phyloP scores from a whole-genome alignment of 2,329 filamentous ascomycete species.

The Neonectria faginata region DNA sequence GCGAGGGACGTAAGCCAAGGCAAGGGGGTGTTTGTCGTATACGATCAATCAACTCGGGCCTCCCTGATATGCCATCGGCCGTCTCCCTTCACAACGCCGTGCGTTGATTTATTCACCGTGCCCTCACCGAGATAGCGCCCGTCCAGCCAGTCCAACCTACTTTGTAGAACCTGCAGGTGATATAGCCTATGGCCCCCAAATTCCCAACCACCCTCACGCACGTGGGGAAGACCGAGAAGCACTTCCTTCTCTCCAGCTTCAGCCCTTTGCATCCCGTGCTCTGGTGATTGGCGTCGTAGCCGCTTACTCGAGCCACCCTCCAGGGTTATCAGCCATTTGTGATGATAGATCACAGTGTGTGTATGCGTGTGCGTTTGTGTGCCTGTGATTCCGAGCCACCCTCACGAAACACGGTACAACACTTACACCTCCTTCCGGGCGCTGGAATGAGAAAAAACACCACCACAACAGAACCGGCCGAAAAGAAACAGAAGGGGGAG shows the following conservation, averaged over 20 bases:
- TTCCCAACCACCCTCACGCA: slow-evolving; percentile 33
- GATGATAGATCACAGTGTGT: not conserved
- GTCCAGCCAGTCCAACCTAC: slow-evolving; percentile 2
- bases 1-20: too few species aligned
- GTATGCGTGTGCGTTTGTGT: slow-evolving; percentile 4
- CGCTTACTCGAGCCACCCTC: slow-evolving; percentile 40
- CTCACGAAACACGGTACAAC: slow-evolving; percentile 5
- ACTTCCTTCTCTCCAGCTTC: slow-evolving; percentile 12
- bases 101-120: not conserved
- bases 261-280: not conserved
- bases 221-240: slow-evolving; percentile 31
- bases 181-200: slow-evolving; percentile 37
- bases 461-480: not conserved
- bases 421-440: slow-evolving; percentile 6
- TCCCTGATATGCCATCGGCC: not conserved
- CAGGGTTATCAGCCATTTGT: not conserved
- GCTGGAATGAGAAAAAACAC: slow-evolving; percentile 4
- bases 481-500: not conserved
- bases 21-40: not conserved
- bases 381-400: slow-evolving; percentile 11
- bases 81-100: slow-evolving; percentile 9
- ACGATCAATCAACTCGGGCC: not conserved
- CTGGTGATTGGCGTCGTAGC: slow-evolving; percentile 40
- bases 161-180: slow-evolving; percentile 19
- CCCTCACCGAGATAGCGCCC: slow-evolving; percentile 20